Percentiles rank a stretch among this genome's conserved stretches.
Conservation (phyloP, 129 eudicot genomes). For the Apium graveolens region DNA sequence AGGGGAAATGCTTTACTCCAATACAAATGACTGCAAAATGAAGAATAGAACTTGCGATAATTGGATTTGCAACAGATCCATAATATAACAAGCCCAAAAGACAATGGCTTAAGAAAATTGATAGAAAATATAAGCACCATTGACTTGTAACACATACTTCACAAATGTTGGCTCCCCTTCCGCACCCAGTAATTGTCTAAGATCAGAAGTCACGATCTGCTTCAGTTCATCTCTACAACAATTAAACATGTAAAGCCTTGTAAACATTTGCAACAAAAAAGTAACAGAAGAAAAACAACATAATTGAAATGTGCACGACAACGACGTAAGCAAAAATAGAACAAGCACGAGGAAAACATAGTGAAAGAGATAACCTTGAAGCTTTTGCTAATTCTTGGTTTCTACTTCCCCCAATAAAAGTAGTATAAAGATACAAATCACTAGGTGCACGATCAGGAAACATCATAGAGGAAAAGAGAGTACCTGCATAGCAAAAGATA, state of each 20-base stretch:
- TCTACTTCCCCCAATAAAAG: slow-evolving; percentile 95
- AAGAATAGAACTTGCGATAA: slow-evolving; percentile 22
- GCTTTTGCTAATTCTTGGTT: slow-evolving; percentile 87
- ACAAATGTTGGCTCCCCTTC: slow-evolving; percentile 77
- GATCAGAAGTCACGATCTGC: slow-evolving; percentile 80
- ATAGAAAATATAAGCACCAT: neutral
- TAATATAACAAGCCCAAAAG: neutral
- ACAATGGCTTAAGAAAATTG: neutral
- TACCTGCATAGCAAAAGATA: slow-evolving; percentile 51
- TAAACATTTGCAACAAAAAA: neutral
- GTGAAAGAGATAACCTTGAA: slow-evolving; percentile 44
- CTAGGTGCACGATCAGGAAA: slow-evolving; percentile 86
- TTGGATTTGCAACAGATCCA: slow-evolving; percentile 12
- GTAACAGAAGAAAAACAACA: neutral
- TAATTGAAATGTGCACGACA: neutral
- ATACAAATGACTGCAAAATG: slow-evolving; percentile 62
- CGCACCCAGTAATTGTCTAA: slow-evolving; percentile 73
- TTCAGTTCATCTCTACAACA: slow-evolving; percentile 69
- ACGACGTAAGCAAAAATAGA: neutral
- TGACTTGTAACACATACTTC: slow-evolving; percentile 34
- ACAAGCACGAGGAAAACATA: neutral
- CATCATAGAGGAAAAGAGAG: slow-evolving; percentile 96
- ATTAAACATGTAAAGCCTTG: neutral
- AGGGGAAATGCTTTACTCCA: slow-evolving; percentile 97
- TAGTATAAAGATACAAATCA: slow-evolving; percentile 78